phyloP scores from a whole-genome alignment of 2,329 filamentous ascomycete species.

The Berkeleyomyces basicola region DNA sequence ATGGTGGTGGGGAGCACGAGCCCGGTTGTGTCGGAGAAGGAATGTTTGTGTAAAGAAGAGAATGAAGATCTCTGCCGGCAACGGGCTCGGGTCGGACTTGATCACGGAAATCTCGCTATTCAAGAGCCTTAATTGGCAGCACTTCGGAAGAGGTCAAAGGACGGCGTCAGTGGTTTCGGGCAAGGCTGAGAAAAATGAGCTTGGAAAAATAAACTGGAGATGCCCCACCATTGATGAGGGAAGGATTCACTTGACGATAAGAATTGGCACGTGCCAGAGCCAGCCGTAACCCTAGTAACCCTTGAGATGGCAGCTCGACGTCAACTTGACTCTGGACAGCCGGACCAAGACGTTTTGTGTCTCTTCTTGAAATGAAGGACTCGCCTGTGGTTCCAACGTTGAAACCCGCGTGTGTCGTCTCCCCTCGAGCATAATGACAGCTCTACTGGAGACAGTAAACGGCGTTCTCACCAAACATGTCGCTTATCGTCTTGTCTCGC shows the following conservation, averaged over 20 bases:
- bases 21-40: too few relatives aligned
- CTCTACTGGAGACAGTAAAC: slow-evolving; percentile 52
- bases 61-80: too few relatives aligned
- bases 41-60: too few relatives aligned
- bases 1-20: not conserved
- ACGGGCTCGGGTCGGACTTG: too few relatives aligned
- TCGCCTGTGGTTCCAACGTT: too few relatives aligned
- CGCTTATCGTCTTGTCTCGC: slow-evolving; percentile 54
- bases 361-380: too few relatives aligned
- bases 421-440: too few relatives aligned
- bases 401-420: too few relatives aligned
- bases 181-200: not conserved
- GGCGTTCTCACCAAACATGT: slow-evolving; percentile 64
- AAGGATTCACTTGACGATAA: not conserved
- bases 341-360: too few relatives aligned
- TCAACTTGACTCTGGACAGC: not conserved
- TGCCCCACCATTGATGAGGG: not conserved
- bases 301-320: not conserved
- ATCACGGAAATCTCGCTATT: too few relatives aligned
- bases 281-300: not conserved
- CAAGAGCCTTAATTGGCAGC: too few relatives aligned
- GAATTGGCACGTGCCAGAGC: not conserved
- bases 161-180: not conserved
- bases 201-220: not conserved
- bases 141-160: not conserved